Evolutionary conservation across 768 basidiomycete genomes (phyloP), one percentile per base, ranked within the genome.

Genomic region (Leccinum disarticulatum): DNA sequence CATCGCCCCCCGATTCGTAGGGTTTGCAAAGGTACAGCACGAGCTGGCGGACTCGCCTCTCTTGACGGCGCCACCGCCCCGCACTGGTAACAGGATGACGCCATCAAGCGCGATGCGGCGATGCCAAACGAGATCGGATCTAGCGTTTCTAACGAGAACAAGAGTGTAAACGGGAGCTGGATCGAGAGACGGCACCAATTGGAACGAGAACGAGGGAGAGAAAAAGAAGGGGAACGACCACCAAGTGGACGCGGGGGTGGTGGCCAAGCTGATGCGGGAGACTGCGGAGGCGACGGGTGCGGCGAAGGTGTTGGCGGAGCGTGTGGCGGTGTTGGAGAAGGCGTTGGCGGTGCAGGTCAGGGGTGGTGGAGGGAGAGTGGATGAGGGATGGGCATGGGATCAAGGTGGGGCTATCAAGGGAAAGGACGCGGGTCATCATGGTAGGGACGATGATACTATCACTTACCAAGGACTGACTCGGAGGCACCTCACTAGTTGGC

Each of bases 301-400:
- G 6, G 63, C 61, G 27, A 61, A 52, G 27, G 58, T 53, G 15
- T 59, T 72, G 57, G 59, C 60, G 7, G 73, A 70, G 51, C 60
- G 70, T 9, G 71, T 74, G 8, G 67, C 61, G 38, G 52, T 55
- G 6, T 54, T 72, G 36, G 73, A 72, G 51, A 60, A 43, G 60
- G 52, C 57, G 4, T 28, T 72, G 38, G 46, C 22, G 22, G 47
- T 27, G 50, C 43, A 57, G 38, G 59, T 58, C 10, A 48, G 55
- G 25, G 60, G 28, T 14, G 41, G 13, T 14, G 41, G 13, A 14
- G 49, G 47, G 47, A 13, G 22, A 25, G 47, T 47, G 46, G 46
- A 43, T 43, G 46, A 6, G 46, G 46, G 3, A 47, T 25, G 19
- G 46, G 13, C 22, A 6, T 11, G 19, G 48, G 48, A 49, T 13